These are phyloP conservation scores for Fusarium denticulatum DNA, from an alignment of 2,329 filamentous ascomycete genomes.

Conservation along the genomic window DNA sequence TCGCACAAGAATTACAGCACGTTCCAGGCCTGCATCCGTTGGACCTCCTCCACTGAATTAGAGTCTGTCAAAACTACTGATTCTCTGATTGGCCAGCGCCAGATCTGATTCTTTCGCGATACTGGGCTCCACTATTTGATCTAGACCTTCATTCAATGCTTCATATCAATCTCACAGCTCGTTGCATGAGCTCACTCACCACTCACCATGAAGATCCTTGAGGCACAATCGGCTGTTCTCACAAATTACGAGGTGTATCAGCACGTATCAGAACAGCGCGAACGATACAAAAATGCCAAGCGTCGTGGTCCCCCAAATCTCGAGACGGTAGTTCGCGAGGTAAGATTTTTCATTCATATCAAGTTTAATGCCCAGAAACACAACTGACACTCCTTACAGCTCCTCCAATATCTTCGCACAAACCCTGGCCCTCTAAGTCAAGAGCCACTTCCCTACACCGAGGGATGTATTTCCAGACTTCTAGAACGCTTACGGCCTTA, in stretches of 20 bases:
- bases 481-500: slow-evolving; percentile 65
- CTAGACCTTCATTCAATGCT: slow-evolving; percentile 8
- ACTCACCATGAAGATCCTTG: slow-evolving; percentile 72
- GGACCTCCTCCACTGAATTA: neutral
- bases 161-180: neutral
- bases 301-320: slow-evolving; percentile 66
- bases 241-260: slow-evolving; percentile 79
- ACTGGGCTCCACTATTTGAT: slow-evolving; percentile 19
- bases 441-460: slow-evolving; percentile 62
- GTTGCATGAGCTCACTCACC: neutral
- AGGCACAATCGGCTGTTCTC: slow-evolving; percentile 74
- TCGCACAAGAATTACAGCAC: neutral
- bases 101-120: neutral
- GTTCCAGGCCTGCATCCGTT: neutral
- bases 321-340: slow-evolving; percentile 72
- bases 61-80: neutral
- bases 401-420: slow-evolving; percentile 68
- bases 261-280: slow-evolving; percentile 68
- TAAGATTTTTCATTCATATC: slow-evolving; percentile 48
- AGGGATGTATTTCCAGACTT: slow-evolving; percentile 62
- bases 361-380: neutral
- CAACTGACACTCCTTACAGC: slow-evolving; percentile 50
- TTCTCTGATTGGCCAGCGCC: slow-evolving; percentile 16
- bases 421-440: slow-evolving; percentile 66
- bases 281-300: slow-evolving; percentile 61